Base-by-base conservation (phyloP, 495 filamentous ascomycete genomes). In the Parathielavia appendiculata region DNA sequence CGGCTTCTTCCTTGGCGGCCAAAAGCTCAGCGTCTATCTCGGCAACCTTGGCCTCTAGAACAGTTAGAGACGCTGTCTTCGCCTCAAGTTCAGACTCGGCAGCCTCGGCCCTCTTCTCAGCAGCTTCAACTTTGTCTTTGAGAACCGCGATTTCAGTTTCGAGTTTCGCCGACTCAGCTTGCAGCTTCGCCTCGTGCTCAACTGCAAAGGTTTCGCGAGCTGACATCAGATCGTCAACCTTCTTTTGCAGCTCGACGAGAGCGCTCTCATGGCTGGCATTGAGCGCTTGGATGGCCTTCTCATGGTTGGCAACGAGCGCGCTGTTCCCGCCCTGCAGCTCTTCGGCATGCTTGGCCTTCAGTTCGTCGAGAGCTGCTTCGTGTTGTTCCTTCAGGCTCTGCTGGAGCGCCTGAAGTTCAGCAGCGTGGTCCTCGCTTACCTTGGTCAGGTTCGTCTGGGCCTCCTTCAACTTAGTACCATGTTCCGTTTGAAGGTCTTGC, bases 131-230 rank as follows among this genome's bases (percentile, higher is more conserved):
- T 56, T 74, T 68, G 4, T 69, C 49, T 59, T 71, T 72, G 34
- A 81, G 69, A 49, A 71, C 72, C 8, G 68, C 62, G 54, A 79
- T 69, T 48, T 79, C 69, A 34, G 69, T 63, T 56, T 77, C 72
- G 8, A 79, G 64, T 1, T 66, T 65, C 26, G 72, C 63, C n/a
- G 56, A 61, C 23, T 69, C 66, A 30, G 61, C 56, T 12, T 61
- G 63, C 10, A 69, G 58, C 56, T 70, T 70, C 10, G 59, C 36
- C 59, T 72, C 63, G 54, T 75, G 64, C 6, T 61, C 63, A 4
- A 56, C 62, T 51, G 70, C 63, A 13, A 71, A 62, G 4, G 61
- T 41, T 6, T 41, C 48, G 22, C 66, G 68, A 8, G 70, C 66
- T 0, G 65, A 65, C 8, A 66, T 72, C 49, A 82, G 50, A 17